Conservation (phyloP, 176 grass and related monocot species). For the Otatea glauca region DNA sequence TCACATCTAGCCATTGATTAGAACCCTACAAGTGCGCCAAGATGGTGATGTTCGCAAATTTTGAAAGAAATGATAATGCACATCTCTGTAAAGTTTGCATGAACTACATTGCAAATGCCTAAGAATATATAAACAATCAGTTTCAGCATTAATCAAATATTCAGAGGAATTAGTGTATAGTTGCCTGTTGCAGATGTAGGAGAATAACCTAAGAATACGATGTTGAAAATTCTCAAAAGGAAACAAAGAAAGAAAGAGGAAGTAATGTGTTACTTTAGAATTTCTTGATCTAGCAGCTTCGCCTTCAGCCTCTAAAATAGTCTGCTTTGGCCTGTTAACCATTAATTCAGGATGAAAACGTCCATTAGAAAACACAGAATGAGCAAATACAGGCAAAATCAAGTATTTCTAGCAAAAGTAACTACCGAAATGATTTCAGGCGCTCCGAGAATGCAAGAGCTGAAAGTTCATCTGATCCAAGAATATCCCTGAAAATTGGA, state of each 20-base stretch:
- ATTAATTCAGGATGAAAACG: conserved; percentile 31
- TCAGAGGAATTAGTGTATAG: neutral
- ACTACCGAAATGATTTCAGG: conserved; percentile 80
- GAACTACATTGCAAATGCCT: neutral
- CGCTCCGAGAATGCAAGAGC: conserved; percentile 89
- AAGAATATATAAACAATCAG: conserved; percentile 6
- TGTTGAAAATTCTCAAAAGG: conserved; percentile 14
- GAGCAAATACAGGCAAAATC: conserved; percentile 32
- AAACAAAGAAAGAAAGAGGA: conserved; percentile 20
- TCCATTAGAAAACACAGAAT: conserved; percentile 35
- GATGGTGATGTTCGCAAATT: conserved; percentile 12
- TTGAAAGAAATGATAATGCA: neutral
- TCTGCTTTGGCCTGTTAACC: conserved; percentile 84
- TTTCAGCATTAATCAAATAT: conserved; percentile 13
- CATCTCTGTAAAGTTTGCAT: neutral
- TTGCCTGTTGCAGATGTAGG: conserved; percentile 12
- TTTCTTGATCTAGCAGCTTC: conserved; percentile 74
- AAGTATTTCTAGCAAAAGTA: conserved; percentile 11
- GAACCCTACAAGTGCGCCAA: conserved; percentile 59
- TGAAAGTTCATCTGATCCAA: conserved; percentile 77
- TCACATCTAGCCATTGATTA: conserved; percentile 85
- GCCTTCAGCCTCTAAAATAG: conserved; percentile 95
- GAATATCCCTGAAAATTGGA: conserved; percentile 72
- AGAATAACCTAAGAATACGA: conserved; percentile 25
- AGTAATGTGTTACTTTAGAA: conserved; percentile 59